These are phyloP conservation scores for Dittrichia graveolens DNA, from an alignment of 129 eudicot genomes.

Conservation along the genomic window DNA sequence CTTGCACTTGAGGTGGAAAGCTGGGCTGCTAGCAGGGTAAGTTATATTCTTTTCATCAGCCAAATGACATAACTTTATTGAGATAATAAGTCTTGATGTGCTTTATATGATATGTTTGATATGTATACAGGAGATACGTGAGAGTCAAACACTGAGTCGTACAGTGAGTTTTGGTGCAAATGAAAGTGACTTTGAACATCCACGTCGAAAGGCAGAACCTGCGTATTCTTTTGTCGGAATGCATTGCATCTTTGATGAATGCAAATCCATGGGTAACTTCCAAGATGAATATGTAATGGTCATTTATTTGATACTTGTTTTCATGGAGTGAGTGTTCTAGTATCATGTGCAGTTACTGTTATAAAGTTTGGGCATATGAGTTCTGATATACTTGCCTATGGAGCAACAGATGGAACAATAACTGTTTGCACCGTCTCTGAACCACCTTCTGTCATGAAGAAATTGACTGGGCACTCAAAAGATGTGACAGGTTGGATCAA, in stretches of 20 bases:
- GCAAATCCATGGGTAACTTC: constrained; percentile 90
- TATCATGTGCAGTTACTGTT: constrained; percentile 67
- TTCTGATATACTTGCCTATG: constrained; percentile 95
- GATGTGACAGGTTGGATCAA: constrained; percentile 97
- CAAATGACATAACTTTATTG: background rate
- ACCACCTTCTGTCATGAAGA: constrained; percentile 72
- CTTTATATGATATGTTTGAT: constrained; percentile 1
- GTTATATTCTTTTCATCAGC: constrained; percentile 20
- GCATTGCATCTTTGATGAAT: constrained; percentile 99
- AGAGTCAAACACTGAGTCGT: constrained; percentile 64
- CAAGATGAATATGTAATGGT: background rate
- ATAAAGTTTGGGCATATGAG: constrained; percentile 97
- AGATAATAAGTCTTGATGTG: constrained; percentile 13
- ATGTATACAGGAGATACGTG: constrained; percentile 54
- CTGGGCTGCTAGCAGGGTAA: constrained; percentile 71
- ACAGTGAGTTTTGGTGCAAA: constrained; percentile 61
- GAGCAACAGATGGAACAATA: constrained; percentile 91
- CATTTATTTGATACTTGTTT: constrained; percentile 10
- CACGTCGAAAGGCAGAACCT: constrained; percentile 66
- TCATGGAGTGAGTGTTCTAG: constrained; percentile 9
- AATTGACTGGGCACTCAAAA: constrained; percentile 88
- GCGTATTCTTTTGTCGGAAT: constrained; percentile 98
- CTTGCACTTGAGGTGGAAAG: constrained; percentile 71
- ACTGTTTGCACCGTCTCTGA: constrained; percentile 78
- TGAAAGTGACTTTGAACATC: constrained; percentile 64